These are phyloP conservation scores for Hsuehochloa calcarea DNA, from an alignment of 176 grass and related monocot genomes.

Conservation along the genomic window DNA sequence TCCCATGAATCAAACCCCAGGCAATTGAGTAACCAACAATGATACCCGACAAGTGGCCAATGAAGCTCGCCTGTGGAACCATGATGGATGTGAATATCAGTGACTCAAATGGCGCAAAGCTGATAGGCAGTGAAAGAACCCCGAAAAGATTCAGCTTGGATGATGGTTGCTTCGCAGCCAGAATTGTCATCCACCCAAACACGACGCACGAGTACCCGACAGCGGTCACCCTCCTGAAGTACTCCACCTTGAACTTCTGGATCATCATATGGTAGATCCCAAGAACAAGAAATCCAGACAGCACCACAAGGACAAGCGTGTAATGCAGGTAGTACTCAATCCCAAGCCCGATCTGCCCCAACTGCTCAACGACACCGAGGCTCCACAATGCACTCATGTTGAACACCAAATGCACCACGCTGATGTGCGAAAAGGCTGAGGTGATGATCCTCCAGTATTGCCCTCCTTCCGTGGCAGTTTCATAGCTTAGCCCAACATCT, in stretches of 20 bases:
- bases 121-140: slow-evolving; percentile 89
- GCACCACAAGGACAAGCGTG: slow-evolving; percentile 72
- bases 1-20: slow-evolving; percentile 93
- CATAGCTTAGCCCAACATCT: slow-evolving; percentile 94
- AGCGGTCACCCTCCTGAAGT: slow-evolving; percentile 78
- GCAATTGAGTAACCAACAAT: slow-evolving; percentile 85
- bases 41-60: slow-evolving; percentile 85
- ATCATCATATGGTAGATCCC: slow-evolving; percentile 79
- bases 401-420: slow-evolving; percentile 85
- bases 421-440: slow-evolving; percentile 90
- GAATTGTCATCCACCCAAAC: slow-evolving; percentile 99
- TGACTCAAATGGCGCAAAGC: slow-evolving; percentile 91
- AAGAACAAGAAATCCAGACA: slow-evolving; percentile 77
- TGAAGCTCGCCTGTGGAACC: slow-evolving; percentile 94
- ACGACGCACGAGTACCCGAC: slow-evolving; percentile 96
- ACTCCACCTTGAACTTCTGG: slow-evolving; percentile 87
- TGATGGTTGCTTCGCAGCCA: slow-evolving; percentile 83
- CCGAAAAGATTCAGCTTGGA: slow-evolving; percentile 87
- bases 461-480: slow-evolving; percentile 59
- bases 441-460: slow-evolving; percentile 93
- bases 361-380: slow-evolving; percentile 71
- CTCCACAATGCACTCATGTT: slow-evolving; percentile 99
- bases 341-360: slow-evolving; percentile 68
- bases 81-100: slow-evolving; percentile 98
- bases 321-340: slow-evolving; percentile 89